Base-by-base conservation (phyloP, 371 early-diverging fungal species). In the Saksenaea oblongispora region DNA sequence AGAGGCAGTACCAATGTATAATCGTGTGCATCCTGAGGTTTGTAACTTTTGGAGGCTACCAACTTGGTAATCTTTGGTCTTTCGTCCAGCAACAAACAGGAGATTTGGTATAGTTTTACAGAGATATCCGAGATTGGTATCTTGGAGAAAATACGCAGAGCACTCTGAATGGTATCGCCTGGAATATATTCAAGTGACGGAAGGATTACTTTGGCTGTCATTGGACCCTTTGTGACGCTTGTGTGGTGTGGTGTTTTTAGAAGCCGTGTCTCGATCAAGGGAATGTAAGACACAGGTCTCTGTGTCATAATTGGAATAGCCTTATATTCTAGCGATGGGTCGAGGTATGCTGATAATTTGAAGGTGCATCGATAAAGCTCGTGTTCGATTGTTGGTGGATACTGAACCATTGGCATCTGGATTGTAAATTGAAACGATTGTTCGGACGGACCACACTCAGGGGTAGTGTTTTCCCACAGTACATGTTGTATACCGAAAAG, bases 391-490 rank as follows among this genome's bases (percentile, higher is more conserved):
- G 74, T 64, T n/a, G 79, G 79, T 3, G 76, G 79, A 44, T 70
- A 79, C 51, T 79, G 74, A 5, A 72, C 65, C 67, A 72, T 65
- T 7, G 79, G 76, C 67, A 79, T 66, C 47, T 79, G 79, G 5
- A 79, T 72, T 7, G 74, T 74, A 27, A 79, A 79, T 8, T 65
- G 74, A 59, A 72, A 72, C 10, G 64, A 64, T 9, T 65, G 64
- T 27, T 58, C 62, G 34, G 62, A 47, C 22, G 59, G 58, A 51
- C 61, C 61, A 17, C 67, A 35, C 26, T 55, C 36, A 14, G 64
- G 17, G 8, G 66, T 27, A 17, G 66, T 62, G 54, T 72, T 61
- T 42, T 74, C 72, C 79, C 79, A 73, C 18, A 77, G 59, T 0
- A 66, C 71, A 22, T 74, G 74, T 44, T 74, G 74, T 53, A 74